phyloP scores from a whole-genome alignment of 2,329 filamentous ascomycete species.

The Fusarium concolor region DNA sequence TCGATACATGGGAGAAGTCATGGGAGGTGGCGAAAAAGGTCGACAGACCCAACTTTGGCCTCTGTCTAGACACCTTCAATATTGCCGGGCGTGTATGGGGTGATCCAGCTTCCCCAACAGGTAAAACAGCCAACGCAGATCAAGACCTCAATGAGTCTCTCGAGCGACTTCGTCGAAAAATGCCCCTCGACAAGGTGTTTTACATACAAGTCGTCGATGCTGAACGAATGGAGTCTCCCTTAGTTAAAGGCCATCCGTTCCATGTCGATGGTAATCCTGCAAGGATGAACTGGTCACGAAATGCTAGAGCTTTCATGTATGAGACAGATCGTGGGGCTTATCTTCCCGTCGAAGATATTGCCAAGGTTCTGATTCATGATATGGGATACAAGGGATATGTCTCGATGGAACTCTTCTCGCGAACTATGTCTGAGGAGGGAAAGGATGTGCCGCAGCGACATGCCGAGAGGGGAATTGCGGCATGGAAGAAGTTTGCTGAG shows the following conservation, averaged over 20 bases:
- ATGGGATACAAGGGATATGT: conserved; percentile 15
- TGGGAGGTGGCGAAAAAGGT: conserved; percentile 12
- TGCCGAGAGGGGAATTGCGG: not conserved
- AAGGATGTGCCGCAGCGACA: conserved; percentile 1
- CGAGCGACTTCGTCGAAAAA: not conserved
- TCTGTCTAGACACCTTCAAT: conserved; percentile 17
- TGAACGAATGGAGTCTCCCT: conserved; percentile 1
- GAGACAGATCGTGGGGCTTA: not conserved
- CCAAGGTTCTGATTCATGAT: conserved; percentile 4
- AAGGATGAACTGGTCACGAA: conserved; percentile 20
- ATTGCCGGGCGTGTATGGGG: conserved; percentile 12
- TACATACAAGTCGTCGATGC: conserved; percentile 20
- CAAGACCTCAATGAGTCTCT: conserved; percentile 14
- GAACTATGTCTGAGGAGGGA: conserved; percentile 13
- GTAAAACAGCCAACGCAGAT: conserved; percentile 9
- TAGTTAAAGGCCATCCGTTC: conserved; percentile 6
- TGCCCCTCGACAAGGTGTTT: not conserved
- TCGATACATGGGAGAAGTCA: conserved; percentile 15
- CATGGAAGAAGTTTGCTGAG: conserved; percentile 9
- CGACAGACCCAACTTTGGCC: conserved; percentile 5
- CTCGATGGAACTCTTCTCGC: conserved; percentile 13
- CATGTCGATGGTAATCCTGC: conserved; percentile 6
- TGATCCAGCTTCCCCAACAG: conserved; percentile 5
- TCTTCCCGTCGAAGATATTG: conserved; percentile 3
- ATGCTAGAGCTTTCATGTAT: conserved; percentile 14